phyloP scores from a whole-genome alignment of 176 grass and related monocot species.

The Zoysia pacifica region DNA sequence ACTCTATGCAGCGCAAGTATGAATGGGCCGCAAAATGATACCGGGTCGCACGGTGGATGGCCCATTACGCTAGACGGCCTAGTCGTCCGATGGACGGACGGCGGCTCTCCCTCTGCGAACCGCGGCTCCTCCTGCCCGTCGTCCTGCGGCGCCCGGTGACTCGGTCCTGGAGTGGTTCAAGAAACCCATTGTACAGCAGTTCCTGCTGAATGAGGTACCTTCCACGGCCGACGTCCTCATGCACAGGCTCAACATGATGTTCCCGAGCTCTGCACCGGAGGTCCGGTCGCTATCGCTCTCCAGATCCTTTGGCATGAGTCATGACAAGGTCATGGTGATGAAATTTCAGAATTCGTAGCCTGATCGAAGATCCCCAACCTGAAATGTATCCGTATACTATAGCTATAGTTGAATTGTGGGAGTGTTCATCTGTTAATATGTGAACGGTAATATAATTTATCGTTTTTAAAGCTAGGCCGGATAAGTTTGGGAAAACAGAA shows the following conservation, averaged over 20 bases:
- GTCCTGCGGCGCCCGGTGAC: constrained; percentile 73
- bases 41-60: too few relatives aligned
- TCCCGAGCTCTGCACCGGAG: constrained; percentile 80
- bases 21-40: too few relatives aligned
- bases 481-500: background rate
- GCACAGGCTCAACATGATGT: constrained; percentile 93
- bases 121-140: constrained; percentile 17
- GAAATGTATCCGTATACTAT: constrained; percentile 44
- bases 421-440: background rate
- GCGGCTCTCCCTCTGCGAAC: too few relatives aligned
- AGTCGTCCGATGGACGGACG: too few relatives aligned
- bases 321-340: constrained; percentile 42
- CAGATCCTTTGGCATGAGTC: constrained; percentile 55
- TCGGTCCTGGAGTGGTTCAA: constrained; percentile 91
- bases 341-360: constrained; percentile 4
- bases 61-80: too few relatives aligned
- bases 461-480: background rate
- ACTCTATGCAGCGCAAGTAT: too few relatives aligned
- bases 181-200: constrained; percentile 96
- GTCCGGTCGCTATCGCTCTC: constrained; percentile 61
- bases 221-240: constrained; percentile 88
- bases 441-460: background rate
- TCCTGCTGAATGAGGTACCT: constrained; percentile 94
- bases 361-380: background rate
- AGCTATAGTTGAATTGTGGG: background rate